phyloP scores from a whole-genome alignment of 768 basidiomycete genomes.

The Kwoniella pini region DNA sequence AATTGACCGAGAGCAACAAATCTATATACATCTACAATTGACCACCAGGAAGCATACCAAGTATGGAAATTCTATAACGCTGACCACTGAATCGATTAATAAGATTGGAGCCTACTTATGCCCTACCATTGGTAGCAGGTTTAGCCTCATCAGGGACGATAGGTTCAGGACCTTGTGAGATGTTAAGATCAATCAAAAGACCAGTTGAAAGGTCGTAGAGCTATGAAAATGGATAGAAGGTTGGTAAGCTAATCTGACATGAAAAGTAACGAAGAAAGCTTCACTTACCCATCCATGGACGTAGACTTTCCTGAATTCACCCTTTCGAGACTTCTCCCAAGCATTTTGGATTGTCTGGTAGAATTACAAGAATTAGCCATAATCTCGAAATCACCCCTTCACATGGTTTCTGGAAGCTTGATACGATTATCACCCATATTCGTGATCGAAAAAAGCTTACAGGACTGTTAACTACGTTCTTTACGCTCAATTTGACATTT shows the following conservation, averaged over 20 bases:
- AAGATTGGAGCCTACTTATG: too few relatives aligned
- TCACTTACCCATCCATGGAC: conserved; percentile 52
- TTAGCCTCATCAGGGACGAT: conserved; percentile 3
- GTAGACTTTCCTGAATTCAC: conserved; percentile 43
- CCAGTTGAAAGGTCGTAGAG: conserved; percentile 49
- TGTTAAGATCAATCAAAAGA: conserved; percentile 32
- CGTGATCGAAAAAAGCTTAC: conserved; percentile 26
- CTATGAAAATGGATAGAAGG: conserved; percentile 9
- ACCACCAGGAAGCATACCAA: too few relatives aligned
- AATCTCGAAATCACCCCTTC: too few relatives aligned
- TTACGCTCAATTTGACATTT: conserved; percentile 51
- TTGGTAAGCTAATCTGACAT: background rate
- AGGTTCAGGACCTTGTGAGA: conserved; percentile 20
- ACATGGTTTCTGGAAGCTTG: too few relatives aligned
- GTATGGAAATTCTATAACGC: too few relatives aligned
- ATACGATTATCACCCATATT: background rate
- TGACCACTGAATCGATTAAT: too few relatives aligned
- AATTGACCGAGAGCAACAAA: background rate
- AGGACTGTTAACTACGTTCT: conserved; percentile 49
- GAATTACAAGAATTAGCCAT: background rate
- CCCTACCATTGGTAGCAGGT: background rate
- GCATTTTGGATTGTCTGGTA: conserved; percentile 47
- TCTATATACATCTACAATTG: background rate
- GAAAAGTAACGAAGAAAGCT: background rate
- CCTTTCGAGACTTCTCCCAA: conserved; percentile 38